Evolutionary conservation across 106 monocot species (phyloP), one percentile per base, ranked within the genome.

Genomic region (Dioscorea dumetorum): DNA sequence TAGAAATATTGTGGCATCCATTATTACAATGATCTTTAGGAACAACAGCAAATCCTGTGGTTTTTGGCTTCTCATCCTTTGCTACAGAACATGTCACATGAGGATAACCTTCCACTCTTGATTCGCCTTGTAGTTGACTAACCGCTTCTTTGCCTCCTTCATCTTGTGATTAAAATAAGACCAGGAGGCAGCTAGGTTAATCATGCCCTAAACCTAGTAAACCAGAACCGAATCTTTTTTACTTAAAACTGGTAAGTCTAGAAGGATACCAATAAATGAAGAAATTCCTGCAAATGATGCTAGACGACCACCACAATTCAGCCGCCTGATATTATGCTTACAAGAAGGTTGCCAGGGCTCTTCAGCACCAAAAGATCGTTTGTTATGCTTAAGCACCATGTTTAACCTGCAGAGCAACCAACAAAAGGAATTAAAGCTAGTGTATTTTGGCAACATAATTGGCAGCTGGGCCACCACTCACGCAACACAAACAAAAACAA

Each of bases 351-450:
- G 67, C 23, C 59, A 49, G n/a, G 33, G 57, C 15, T 76, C 68
- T 23, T 72, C 58, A 24, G 22, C 53, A 21, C 57, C 24, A 22
- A 64, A 74, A 77, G 58, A 51, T 20, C 67, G 72, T 59, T 77
- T 70, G 53, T 73, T 77, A 65, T 76, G 75, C 19, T 58, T 66
- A 34, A 72, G 75, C 79, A 83, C 70, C 83, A 83, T 83, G 56
- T 50, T 75, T 74, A 48, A 60, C 61, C 83, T 79, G 73, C 60
- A 73, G 19, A 28, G 63, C 50, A 24, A 53, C 63, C 21, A 73
- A 77, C 12, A 53, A 35, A 17, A 74, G 41, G 20, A 53, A 21
- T 52, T 65, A 24, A 35, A 7, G 13, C 2, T 56, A 20, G 32
- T 15, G n/a, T 49, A 19, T 48, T 12, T 12, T 12, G 12, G 8